phyloP scores from a whole-genome alignment of 768 basidiomycete species.

The Lenzites betulinus region DNA sequence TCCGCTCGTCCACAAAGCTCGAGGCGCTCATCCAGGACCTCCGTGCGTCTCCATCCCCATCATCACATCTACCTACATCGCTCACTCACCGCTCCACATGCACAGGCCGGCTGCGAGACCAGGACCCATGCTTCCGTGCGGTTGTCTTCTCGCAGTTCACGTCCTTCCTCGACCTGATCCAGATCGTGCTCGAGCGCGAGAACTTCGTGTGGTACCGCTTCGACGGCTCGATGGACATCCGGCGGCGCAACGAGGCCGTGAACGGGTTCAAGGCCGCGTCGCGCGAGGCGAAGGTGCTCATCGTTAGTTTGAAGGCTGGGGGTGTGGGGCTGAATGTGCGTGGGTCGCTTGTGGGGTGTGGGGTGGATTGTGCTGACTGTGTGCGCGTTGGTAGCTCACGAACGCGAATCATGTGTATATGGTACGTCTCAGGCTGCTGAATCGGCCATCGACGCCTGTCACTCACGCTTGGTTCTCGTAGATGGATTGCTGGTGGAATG shows the following conservation, averaged over 20 bases:
- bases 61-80: not conserved
- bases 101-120: constrained; percentile 59
- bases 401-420: constrained; percentile 85
- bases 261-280: constrained; percentile 73
- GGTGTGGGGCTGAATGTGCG: constrained; percentile 87
- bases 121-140: constrained; percentile 78
- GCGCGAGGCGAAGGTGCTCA: constrained; percentile 71
- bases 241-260: constrained; percentile 74
- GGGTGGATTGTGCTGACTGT: constrained; percentile 2
- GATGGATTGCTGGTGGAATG: constrained; percentile 97
- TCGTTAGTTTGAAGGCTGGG: constrained; percentile 86
- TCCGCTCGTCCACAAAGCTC: constrained; percentile 89
- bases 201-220: constrained; percentile 73
- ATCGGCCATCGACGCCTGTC: not conserved
- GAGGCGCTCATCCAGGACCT: constrained; percentile 79
- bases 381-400: constrained; percentile 51
- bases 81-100: not conserved
- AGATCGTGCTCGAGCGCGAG: constrained; percentile 69
- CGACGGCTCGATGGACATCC: constrained; percentile 91
- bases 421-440: constrained; percentile 53
- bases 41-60: constrained; percentile 40
- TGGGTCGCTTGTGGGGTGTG: not conserved
- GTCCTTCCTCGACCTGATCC: constrained; percentile 82
- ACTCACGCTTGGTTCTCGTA: constrained; percentile 31
- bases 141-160: constrained; percentile 94